Percentiles rank a stretch among this genome's conserved stretches.
Evolutionary conservation across 2,329 filamentous ascomycete genomes (phyloP).

Genomic region (Cordyceps cateniannulata): DNA sequence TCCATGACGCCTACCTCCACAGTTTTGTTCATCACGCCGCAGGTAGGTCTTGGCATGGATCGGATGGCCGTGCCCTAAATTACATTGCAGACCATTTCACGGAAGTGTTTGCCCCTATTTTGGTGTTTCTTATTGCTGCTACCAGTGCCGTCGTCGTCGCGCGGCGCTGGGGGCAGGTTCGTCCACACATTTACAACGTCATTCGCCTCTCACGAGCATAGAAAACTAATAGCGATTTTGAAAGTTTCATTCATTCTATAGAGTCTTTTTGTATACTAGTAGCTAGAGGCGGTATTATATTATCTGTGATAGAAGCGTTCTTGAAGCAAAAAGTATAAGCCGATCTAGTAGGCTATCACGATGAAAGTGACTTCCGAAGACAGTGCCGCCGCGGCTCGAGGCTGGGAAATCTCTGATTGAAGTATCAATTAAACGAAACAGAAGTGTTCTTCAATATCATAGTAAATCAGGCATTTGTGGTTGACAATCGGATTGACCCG

Average conservation of each 20-base stretch:
- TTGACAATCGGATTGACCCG: no score
- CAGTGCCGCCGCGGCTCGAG: no score
- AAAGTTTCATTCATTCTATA: not conserved
- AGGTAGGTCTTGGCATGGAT: constrained; percentile 20
- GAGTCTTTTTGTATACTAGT: not conserved
- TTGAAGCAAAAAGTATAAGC: no score
- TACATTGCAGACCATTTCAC: constrained; percentile 16
- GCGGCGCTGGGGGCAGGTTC: not conserved
- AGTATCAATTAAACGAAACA: no score
- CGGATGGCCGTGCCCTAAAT: constrained; percentile 18
- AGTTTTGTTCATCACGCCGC: constrained; percentile 17
- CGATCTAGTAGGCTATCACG: no score
- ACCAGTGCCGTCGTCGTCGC: not conserved
- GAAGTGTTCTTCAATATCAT: no score
- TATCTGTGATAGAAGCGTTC: no score
- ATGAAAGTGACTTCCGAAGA: no score
- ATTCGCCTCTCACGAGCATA: not conserved
- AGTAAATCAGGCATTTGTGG: no score
- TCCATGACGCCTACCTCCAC: constrained; percentile 14
- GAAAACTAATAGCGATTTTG: no score
- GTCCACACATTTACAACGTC: not conserved
- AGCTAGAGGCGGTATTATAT: no score
- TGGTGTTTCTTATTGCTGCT: not conserved
- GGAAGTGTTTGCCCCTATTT: not conserved
- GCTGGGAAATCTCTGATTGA: no score